A percentile compares a stretch with the other conserved stretches of the same genome.
phyloP scores from a whole-genome alignment of 441 rosid species.

The Croton setiger region DNA sequence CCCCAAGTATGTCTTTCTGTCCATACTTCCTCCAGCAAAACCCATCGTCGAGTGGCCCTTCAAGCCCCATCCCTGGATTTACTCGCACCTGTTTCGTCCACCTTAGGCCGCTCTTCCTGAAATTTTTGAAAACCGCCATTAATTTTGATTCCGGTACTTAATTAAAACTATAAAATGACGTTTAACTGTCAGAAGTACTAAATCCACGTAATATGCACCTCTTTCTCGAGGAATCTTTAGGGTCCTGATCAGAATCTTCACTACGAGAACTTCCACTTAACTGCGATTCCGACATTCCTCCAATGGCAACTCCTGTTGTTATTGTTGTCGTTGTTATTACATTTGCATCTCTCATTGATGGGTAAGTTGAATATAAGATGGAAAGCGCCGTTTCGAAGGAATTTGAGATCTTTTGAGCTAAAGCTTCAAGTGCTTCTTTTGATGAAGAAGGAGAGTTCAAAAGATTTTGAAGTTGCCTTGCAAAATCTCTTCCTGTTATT shows the following conservation, averaged over 20 bases:
- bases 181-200: background rate
- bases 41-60: conserved; percentile 74
- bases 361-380: conserved; percentile 34
- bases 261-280: conserved; percentile 55
- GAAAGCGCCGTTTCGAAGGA: conserved; percentile 64
- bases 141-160: background rate
- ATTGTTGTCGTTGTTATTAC: background rate
- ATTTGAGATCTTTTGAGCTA: conserved; percentile 51
- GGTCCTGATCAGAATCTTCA: conserved; percentile 60
- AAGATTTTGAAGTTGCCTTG: conserved; percentile 50
- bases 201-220: conserved; percentile 35
- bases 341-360: conserved; percentile 12
- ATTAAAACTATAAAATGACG: background rate
- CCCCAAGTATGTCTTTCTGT: conserved; percentile 85
- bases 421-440: conserved; percentile 36
- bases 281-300: conserved; percentile 40
- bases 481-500: conserved; percentile 55
- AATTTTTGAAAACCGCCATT: background rate
- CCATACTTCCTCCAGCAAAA: conserved; percentile 90
- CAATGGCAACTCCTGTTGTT: conserved; percentile 9
- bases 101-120: conserved; percentile 50
- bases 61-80: conserved; percentile 45
- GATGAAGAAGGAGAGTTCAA: conserved; percentile 45
- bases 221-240: conserved; percentile 35
- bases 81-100: conserved; percentile 59